Conservation (phyloP, 257 asterid genomes). For the Solanum pennellii region DNA sequence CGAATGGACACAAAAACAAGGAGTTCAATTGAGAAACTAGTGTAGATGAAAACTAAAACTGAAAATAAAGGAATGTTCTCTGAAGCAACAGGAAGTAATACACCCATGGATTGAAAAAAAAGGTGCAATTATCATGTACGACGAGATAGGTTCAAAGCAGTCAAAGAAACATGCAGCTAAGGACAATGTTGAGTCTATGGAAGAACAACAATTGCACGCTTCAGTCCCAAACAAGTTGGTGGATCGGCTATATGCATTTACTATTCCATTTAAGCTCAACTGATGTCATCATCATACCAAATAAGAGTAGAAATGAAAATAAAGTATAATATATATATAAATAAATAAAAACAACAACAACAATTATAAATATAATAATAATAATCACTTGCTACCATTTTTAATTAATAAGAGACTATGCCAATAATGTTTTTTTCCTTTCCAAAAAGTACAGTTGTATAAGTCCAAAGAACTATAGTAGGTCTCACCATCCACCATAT, state of each 20-base stretch:
- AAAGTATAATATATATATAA: background rate
- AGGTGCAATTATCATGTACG: background rate
- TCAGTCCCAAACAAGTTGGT: background rate
- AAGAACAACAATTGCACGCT: background rate
- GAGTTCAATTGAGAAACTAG: background rate
- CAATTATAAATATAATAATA: too few species aligned
- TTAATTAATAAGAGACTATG: background rate
- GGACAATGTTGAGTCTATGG: background rate
- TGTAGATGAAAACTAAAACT: background rate
- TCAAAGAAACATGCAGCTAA: background rate
- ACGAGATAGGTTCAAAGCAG: background rate
- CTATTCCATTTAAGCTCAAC: background rate
- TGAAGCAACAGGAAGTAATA: background rate
- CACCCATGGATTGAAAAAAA: background rate
- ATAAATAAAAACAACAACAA: background rate
- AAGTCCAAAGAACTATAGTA: background rate
- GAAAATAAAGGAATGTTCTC: background rate
- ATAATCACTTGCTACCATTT: background rate
- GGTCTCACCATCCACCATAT: background rate
- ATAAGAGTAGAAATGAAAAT: background rate
- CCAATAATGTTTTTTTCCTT: background rate
- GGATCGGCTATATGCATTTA: background rate
- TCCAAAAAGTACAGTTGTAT: background rate
- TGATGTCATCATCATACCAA: background rate
- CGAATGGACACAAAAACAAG: background rate